These are phyloP conservation scores for Rhizopus sp. DNA, from an alignment of 371 early-diverging fungal species.

Conservation along the genomic window DNA sequence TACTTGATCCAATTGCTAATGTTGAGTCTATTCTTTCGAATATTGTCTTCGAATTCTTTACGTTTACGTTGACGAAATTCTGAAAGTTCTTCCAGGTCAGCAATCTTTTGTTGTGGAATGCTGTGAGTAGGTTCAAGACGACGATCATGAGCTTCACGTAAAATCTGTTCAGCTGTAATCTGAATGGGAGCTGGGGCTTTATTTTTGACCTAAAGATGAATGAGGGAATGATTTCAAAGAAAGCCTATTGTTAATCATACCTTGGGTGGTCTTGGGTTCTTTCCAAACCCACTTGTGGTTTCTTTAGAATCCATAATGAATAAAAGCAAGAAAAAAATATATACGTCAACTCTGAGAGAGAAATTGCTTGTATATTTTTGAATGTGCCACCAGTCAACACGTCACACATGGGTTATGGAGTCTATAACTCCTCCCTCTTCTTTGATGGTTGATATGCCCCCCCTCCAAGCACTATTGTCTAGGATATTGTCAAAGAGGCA, in stretches of 20 bases:
- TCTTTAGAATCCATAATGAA: conserved; percentile 43
- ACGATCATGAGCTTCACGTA: conserved; percentile 93
- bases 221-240: neutral
- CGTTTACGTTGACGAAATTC: conserved; percentile 91
- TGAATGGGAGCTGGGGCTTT: conserved; percentile 97
- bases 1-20: conserved; percentile 94
- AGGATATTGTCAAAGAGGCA: too few species aligned
- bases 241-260: conserved; percentile 18
- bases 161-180: conserved; percentile 98
- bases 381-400: neutral
- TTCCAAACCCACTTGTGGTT: conserved; percentile 44
- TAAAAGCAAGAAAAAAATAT: conserved; percentile 5
- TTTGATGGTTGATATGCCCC: too few species aligned
- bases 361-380: neutral
- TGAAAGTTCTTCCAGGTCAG: conserved; percentile 89
- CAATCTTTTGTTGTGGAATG: conserved; percentile 89
- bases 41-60: conserved; percentile 92
- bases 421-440: too few species aligned
- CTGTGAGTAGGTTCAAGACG: conserved; percentile 71
- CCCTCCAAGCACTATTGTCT: too few species aligned
- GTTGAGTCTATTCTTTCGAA: conserved; percentile 82
- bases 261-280: conserved; percentile 59
- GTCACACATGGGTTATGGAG: too few species aligned
- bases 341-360: neutral
- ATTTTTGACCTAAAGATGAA: conserved; percentile 84